A percentile compares a stretch with the other conserved stretches of the same genome.
Evolutionary conservation across 129 eudicot species (phyloP).

Genomic region (Chrysanthemum seticuspe): DNA sequence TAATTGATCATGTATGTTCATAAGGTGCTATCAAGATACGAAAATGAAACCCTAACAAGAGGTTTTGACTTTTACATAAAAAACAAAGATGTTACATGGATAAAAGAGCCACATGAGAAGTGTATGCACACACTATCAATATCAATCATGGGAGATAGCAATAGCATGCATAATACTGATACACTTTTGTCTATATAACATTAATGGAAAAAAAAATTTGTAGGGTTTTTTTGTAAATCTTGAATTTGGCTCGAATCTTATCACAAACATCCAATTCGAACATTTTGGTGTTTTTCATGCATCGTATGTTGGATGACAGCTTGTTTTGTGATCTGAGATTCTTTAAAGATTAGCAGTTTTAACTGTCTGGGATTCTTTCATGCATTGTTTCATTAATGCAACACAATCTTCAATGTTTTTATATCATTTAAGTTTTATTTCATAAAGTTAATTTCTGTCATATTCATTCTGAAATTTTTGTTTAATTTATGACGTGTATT

Average conservation of each 20-base stretch:
- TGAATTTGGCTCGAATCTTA: constrained; percentile 1
- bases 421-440: neutral
- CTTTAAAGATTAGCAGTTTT: neutral
- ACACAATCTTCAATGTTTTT: neutral
- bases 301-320: neutral
- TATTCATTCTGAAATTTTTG: neutral
- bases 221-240: constrained; percentile 2
- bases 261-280: neutral
- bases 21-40: too few species aligned
- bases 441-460: neutral
- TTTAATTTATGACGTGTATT: neutral
- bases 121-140: neutral
- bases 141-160: neutral
- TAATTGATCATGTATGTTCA: too few species aligned
- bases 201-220: neutral
- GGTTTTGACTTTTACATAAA: constrained; percentile 18
- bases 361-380: neutral
- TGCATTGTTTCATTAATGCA: neutral
- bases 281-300: neutral
- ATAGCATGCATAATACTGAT: constrained; percentile 6
- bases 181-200: constrained; percentile 4
- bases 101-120: constrained; percentile 2
- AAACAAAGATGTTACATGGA: constrained; percentile 5
- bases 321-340: neutral
- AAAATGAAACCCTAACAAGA: too few species aligned